Conservation (phyloP, 2,329 filamentous ascomycete species). For the Lasiodiplodia theobromae region DNA sequence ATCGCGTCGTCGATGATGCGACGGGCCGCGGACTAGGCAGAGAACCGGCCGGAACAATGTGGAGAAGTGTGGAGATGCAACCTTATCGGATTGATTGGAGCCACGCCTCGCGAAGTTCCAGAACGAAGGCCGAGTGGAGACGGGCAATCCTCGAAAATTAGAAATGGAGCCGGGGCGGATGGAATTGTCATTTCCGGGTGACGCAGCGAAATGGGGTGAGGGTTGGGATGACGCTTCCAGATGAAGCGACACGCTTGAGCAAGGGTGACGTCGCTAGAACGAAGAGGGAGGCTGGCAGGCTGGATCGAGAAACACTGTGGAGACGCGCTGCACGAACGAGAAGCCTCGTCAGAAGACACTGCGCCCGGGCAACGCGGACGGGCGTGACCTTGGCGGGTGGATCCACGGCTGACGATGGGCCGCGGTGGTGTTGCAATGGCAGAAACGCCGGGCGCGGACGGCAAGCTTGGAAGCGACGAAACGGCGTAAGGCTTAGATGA, state of each 20-base stretch:
- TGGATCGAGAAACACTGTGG: conserved; percentile 1
- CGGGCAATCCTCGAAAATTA: conserved; percentile 13
- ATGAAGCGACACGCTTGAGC: background rate
- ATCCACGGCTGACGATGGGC: background rate
- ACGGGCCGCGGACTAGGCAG: conserved; percentile 20
- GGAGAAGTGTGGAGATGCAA: conserved; percentile 24
- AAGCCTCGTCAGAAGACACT: conserved; percentile 4
- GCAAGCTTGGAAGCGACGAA: background rate
- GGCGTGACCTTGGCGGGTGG: conserved; percentile 11
- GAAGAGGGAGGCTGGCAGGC: conserved; percentile 9
- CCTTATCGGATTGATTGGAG: conserved; percentile 26
- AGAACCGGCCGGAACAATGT: conserved; percentile 16
- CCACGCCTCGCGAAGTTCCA: conserved; percentile 14
- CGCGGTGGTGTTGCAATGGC: conserved; percentile 1
- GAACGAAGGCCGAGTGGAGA: conserved; percentile 23
- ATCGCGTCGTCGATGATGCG: conserved; percentile 12
- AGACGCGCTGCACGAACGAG: background rate
- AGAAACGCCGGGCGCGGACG: background rate
- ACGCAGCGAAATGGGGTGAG: conserved; percentile 12
- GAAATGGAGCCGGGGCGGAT: background rate
- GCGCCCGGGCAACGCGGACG: conserved; percentile 8
- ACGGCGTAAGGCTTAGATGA: conserved; percentile 3
- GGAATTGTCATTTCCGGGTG: background rate
- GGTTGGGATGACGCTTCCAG: conserved; percentile 2
- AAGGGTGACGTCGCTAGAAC: conserved; percentile 14